Conservation (phyloP, 768 basidiomycete species). For the Tubosaeta brunneosetosa region DNA sequence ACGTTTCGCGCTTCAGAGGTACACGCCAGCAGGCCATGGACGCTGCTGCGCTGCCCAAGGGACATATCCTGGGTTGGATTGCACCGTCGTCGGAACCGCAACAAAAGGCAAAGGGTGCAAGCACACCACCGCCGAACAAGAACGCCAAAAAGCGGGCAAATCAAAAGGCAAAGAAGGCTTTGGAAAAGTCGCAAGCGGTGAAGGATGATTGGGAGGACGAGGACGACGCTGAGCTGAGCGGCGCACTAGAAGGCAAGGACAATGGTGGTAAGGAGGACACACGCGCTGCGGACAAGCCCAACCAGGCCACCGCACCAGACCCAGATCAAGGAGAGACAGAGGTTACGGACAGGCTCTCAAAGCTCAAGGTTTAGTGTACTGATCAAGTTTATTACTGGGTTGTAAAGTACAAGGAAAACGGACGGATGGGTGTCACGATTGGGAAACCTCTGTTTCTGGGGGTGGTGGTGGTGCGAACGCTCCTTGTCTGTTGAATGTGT, state of each 20-base stretch:
- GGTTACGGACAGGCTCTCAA: constrained; percentile 50
- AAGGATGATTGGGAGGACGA: constrained; percentile 79
- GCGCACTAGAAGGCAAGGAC: constrained; percentile 17
- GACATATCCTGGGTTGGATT: constrained; percentile 80
- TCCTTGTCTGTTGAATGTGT: constrained; percentile 37
- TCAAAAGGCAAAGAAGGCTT: constrained; percentile 61
- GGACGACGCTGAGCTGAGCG: constrained; percentile 41
- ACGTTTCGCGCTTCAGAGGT: constrained; percentile 81
- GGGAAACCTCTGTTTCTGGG: constrained; percentile 4
- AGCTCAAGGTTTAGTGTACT: constrained; percentile 49
- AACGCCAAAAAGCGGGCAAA: constrained; percentile 82
- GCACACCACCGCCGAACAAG: constrained; percentile 53
- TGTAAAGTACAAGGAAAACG: constrained; percentile 11
- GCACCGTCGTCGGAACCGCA: constrained; percentile 49
- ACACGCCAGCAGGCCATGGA: constrained; percentile 74
- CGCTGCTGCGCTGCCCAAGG: constrained; percentile 57
- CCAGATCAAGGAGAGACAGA: constrained; percentile 18
- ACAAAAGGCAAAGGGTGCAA: constrained; percentile 26
- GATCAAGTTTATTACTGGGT: constrained; percentile 6
- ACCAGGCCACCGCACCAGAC: constrained; percentile 19
- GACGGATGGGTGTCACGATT: constrained; percentile 11
- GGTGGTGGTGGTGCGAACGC: constrained; percentile 8
- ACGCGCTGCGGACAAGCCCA: constrained; percentile 23
- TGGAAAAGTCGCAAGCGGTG: constrained; percentile 52
- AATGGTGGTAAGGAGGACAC: constrained; percentile 17